Base-by-base conservation (phyloP, 2,329 filamentous ascomycete species). In the Zymoseptoria pseudotritici region DNA sequence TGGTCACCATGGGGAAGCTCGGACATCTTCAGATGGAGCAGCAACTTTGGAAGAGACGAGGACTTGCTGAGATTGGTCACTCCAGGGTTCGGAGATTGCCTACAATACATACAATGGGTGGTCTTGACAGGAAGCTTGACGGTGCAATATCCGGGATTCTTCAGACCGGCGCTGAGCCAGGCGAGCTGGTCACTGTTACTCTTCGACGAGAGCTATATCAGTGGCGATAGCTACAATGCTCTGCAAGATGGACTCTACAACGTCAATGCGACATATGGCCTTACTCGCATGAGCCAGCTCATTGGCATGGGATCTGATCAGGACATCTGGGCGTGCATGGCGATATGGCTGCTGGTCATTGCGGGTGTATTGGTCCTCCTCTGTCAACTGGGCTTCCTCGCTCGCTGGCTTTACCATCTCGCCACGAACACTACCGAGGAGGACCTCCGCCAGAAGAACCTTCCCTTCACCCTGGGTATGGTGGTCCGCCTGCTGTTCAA, bases 101-200 rank as follows among this genome's bases (percentile, higher is more conserved):
- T 99, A 58, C 92, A 97, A 75, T 97, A 99, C 73, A 89, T 99
- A 19, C 94, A 99, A 72, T 99, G 96, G 68, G 82, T 94, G 58
- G 87, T 90, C 21, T 78, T 99, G 60, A 94, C 91, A 0, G 93
- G 93, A n/a, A 87, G 88, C 46, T 79, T 99, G 60, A 91, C 88
- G 7, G 79, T 99, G 64, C 86, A 87, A 66, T 99, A 97, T 70
- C 94, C 94, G 0, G 94, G 94, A 10, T 99, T 89, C 72, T 99
- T 91, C 72, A 93, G 96, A 72, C 94, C 94, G 4, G 88, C 91
- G 7, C 84, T 93, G 59, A 96, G 92, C 73, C 90, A 93, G 73
- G 88, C 83, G 13, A 86, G 88, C 49, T 99, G 94, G 94, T 94
- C 93, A 0, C 77, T 86, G 4, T 83, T 99, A 61, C 88, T 97